Conservation (phyloP, 2,329 filamentous ascomycete genomes). For the Verticillium albo-atrum region DNA sequence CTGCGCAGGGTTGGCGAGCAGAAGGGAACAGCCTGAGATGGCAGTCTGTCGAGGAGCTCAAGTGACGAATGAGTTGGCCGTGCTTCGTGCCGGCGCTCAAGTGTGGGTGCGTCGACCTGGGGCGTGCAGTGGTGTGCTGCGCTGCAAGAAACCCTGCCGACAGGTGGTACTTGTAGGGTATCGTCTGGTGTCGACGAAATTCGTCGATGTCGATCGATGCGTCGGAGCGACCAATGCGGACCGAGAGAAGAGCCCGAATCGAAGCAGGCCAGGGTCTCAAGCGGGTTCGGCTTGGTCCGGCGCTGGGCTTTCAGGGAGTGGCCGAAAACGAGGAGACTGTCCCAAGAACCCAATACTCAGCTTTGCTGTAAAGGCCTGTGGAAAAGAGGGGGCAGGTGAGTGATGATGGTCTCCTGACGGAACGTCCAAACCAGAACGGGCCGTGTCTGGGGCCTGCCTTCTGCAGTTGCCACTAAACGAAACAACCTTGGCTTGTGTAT, state of each 20-base stretch:
- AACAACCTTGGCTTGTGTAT: background rate
- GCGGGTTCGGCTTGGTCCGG: constrained; percentile 4
- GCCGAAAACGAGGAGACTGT: constrained; percentile 4
- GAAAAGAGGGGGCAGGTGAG: background rate
- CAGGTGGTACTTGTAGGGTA: constrained; percentile 1
- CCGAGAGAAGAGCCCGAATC: constrained; percentile 12
- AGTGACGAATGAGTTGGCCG: background rate
- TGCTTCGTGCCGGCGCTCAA: constrained; percentile 1
- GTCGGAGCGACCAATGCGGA: constrained; percentile 11
- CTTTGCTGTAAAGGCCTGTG: background rate
- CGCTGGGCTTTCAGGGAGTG: constrained; percentile 7
- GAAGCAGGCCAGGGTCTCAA: constrained; percentile 3
- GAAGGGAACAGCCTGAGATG: background rate
- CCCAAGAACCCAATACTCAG: background rate
- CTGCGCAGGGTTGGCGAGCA: background rate
- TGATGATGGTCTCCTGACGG: background rate
- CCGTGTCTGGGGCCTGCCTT: background rate
- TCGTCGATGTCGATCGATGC: constrained; percentile 11
- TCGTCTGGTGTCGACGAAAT: constrained; percentile 8
- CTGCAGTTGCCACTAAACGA: constrained; percentile 9
- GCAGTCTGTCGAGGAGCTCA: constrained; percentile 1
- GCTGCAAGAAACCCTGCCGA: constrained; percentile 9
- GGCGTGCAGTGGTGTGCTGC: background rate
- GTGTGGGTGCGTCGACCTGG: constrained; percentile 4
- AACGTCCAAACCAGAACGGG: background rate